Evolutionary conservation across 306 rosid species (phyloP).

Genomic region (Cucurbita argyrosperma): DNA sequence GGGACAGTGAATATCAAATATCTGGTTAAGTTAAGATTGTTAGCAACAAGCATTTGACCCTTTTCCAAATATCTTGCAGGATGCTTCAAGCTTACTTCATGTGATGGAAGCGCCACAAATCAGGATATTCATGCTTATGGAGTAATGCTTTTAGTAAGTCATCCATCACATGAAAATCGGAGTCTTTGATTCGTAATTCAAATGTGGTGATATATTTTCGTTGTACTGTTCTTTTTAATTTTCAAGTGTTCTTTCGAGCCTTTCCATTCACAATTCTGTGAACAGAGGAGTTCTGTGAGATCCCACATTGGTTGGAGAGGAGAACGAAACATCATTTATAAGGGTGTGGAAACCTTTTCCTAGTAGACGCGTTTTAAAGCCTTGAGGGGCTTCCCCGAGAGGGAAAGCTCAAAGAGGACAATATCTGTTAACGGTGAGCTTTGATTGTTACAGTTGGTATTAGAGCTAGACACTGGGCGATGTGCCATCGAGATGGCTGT

Average conservation of each 20-base stretch:
- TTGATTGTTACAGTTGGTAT: too few relatives aligned
- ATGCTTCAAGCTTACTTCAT: conserved; percentile 82
- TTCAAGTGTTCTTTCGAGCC: not conserved
- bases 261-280: not conserved
- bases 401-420: too few relatives aligned
- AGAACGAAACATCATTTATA: too few relatives aligned
- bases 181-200: not conserved
- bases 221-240: not conserved
- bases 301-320: too few relatives aligned
- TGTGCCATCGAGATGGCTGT: too few relatives aligned
- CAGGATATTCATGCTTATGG: conserved; percentile 82
- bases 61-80: conserved; percentile 39
- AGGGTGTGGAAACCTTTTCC: too few relatives aligned
- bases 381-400: too few relatives aligned
- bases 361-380: too few relatives aligned
- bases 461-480: too few relatives aligned
- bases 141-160: conserved; percentile 75
- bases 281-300: not conserved
- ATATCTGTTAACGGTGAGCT: too few relatives aligned
- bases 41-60: conserved; percentile 13
- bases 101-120: conserved; percentile 54
- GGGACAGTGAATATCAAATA: not conserved
- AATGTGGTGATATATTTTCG: not conserved
- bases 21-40: not conserved
- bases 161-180: conserved; percentile 11